Evolutionary conservation across 2,329 filamentous ascomycete species (phyloP), one percentile per base, ranked within the genome.

Genomic region (Cercospora zeina): DNA sequence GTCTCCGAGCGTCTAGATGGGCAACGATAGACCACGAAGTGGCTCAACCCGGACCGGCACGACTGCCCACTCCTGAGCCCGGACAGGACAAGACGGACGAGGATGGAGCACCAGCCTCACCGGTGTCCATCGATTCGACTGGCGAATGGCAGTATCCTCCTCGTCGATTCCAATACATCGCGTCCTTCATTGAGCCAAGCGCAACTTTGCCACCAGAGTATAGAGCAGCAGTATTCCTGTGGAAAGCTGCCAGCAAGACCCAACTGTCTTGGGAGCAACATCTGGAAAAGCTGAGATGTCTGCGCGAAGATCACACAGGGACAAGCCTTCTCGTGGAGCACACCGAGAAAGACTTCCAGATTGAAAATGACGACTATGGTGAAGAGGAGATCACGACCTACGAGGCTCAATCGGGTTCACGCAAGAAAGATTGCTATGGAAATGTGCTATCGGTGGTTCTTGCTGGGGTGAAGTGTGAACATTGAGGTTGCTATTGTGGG

Each of bases 181-280:
- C 68, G 6, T 31, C 45, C 11, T 67, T 63, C 50, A 55, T 71
- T 14, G 37, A 58, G 9, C 54, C 65, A 2, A 65, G 64, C 36
- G 56, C 51, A 11, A 65, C 62, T 21, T 56, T 71, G 13, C 61
- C 62, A 27, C 37, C 54, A 27, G 54, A 37, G 9, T 63, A 69
- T n/a, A 64, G 59, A 34, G 66, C 65, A 6, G 68, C 59, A 30
- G 49, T 71, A 19, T 59, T 39, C 19, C 19, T 69, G 1, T 71
- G 69, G 69, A 67, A 69, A 54, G 58, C 37, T 14, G 63, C 63
- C 2, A 69, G 66, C 34, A 31, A 34, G 5, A 61, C 65, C 21
- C 68, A 71, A 49, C 14, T 68, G 14, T 30, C 39, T 9, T 71
- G 68, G 68, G 54, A 67, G 27, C 37, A 51, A 10, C 62, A 67